Base-by-base conservation (phyloP, 2,329 filamentous ascomycete species). In the Arthrobotrys musiformis region DNA sequence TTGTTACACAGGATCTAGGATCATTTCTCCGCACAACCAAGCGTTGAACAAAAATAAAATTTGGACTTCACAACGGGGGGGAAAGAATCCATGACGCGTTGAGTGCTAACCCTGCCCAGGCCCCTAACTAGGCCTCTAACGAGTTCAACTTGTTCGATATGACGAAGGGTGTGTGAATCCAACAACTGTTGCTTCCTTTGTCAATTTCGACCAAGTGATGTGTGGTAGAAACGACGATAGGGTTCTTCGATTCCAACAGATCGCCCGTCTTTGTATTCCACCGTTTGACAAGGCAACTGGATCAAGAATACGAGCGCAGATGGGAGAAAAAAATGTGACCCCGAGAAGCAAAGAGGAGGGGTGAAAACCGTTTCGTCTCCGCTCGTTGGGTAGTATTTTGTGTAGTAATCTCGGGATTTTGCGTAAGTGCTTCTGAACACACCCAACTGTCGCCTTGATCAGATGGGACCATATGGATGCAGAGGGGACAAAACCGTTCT, bases 191-290 rank as follows among this genome's bases (percentile, higher is more conserved):
- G 28, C 24, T 58, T 28, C 52, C 61, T 67, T 73, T 66, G 50
- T 60, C n/a, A n/a, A n/a, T n/a, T 61, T 67, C 42, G 54, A 54
- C 63, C 33, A 46, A 63, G 37, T 42, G 69, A 69, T 42, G 33
- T 69, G 26, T 28, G 28, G 24, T 13, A 48, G 22, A 35, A 58
- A 54, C n/a, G 2, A 2, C 48, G 30, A 40, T 56, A 40, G 24
- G 46, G 28, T 40, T 44, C 37, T 28, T 60, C 50, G 60, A 73
- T 60, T 66, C 69, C 69, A 73, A 73, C 69, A 73, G 69, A 60
- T 61, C 44, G 69, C 40, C 69, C 58, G 37, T 44, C 69, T 73
- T 66, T 67, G 50, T 73, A 67, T 73, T 40, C 40, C 69, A 58
- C 17, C 3, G 42, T 67, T 40, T 28, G 54, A 61, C 50, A 67